These are phyloP conservation scores for Phaeosphaeriaceae sp. DNA, from an alignment of 2,329 filamentous ascomycete genomes.

Conservation along the genomic window DNA sequence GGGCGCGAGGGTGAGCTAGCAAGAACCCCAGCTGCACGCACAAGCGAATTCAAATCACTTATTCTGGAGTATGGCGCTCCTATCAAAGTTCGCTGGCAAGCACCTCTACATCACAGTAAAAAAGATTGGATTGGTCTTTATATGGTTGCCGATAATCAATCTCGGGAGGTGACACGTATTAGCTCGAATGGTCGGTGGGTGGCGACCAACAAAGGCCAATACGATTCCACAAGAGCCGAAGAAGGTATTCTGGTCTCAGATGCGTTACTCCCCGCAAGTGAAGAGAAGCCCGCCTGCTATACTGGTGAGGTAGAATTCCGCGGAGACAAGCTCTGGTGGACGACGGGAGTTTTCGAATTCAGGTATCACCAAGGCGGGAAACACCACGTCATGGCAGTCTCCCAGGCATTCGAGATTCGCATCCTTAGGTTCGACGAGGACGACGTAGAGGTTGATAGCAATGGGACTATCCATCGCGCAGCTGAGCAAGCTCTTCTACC, in stretches of 20 bases:
- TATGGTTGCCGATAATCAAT: slow-evolving; percentile 92
- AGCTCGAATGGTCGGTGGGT: slow-evolving; percentile 89
- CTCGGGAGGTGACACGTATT: slow-evolving; percentile 81
- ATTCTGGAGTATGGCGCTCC: slow-evolving; percentile 89
- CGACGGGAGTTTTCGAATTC: slow-evolving; percentile 93
- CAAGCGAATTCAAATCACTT: slow-evolving; percentile 71
- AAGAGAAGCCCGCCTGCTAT: slow-evolving; percentile 65
- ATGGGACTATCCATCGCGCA: slow-evolving; percentile 68
- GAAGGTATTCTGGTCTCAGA: slow-evolving; percentile 77
- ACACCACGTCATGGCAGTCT: slow-evolving; percentile 93
- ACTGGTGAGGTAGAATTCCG: slow-evolving; percentile 85
- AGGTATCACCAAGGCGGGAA: slow-evolving; percentile 93
- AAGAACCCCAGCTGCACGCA: slow-evolving; percentile 67
- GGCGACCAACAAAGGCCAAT: slow-evolving; percentile 76
- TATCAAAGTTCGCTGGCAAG: slow-evolving; percentile 88
- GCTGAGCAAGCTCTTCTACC: slow-evolving; percentile 81
- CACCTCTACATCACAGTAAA: slow-evolving; percentile 83
- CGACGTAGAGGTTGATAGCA: slow-evolving; percentile 63
- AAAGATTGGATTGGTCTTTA: slow-evolving; percentile 97
- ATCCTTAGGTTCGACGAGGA: slow-evolving; percentile 83
- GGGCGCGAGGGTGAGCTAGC: slow-evolving; percentile 76
- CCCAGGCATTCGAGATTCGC: slow-evolving; percentile 88
- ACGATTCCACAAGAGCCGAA: slow-evolving; percentile 77
- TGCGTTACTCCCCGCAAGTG: slow-evolving; percentile 58
- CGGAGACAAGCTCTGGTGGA: slow-evolving; percentile 97